Percentiles rank a stretch among this genome's conserved stretches.
Evolutionary conservation across 257 asterid genomes (phyloP).

Genomic region (Plantago ovata): DNA sequence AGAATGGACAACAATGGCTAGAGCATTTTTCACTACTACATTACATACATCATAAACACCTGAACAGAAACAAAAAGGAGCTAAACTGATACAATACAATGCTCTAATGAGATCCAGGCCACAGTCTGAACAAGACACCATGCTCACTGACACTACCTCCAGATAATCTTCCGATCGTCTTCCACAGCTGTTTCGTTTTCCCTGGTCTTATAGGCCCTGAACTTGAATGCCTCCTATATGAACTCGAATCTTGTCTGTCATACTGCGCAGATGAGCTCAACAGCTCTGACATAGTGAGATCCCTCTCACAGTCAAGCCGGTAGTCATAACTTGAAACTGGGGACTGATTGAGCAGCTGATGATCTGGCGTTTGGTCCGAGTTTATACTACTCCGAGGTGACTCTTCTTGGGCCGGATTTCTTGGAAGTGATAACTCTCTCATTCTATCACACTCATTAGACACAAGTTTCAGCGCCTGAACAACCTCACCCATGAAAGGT

Average conservation of each 20-base stretch:
- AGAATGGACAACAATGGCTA: slow-evolving; percentile 4
- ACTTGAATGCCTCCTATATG: slow-evolving; percentile 66
- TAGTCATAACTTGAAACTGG: slow-evolving; percentile 44
- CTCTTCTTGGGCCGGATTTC: slow-evolving; percentile 48
- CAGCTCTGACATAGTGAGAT: slow-evolving; percentile 62
- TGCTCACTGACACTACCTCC: slow-evolving; percentile 79
- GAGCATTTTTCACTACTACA: background rate
- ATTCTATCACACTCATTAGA: slow-evolving; percentile 60
- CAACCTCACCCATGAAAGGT: slow-evolving; percentile 97
- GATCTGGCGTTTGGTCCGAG: slow-evolving; percentile 28
- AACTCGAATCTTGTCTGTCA: slow-evolving; percentile 38
- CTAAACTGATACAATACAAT: too few species aligned
- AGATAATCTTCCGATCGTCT: slow-evolving; percentile 47
- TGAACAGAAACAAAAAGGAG: background rate
- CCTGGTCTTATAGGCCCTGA: slow-evolving; percentile 66
- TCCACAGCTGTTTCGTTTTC: slow-evolving; percentile 52
- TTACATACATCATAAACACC: slow-evolving; percentile 7
- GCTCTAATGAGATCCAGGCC: slow-evolving; percentile 61
- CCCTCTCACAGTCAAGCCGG: slow-evolving; percentile 62
- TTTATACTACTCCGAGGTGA: slow-evolving; percentile 30
- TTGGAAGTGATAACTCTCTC: slow-evolving; percentile 29
- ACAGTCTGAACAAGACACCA: slow-evolving; percentile 38
- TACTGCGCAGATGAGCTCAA: slow-evolving; percentile 40
- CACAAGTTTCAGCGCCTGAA: slow-evolving; percentile 81
- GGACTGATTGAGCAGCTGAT: slow-evolving; percentile 33